Evolutionary conservation across 2,329 filamentous ascomycete genomes (phyloP).

Genomic region (Phyllosticta citribraziliensis): DNA sequence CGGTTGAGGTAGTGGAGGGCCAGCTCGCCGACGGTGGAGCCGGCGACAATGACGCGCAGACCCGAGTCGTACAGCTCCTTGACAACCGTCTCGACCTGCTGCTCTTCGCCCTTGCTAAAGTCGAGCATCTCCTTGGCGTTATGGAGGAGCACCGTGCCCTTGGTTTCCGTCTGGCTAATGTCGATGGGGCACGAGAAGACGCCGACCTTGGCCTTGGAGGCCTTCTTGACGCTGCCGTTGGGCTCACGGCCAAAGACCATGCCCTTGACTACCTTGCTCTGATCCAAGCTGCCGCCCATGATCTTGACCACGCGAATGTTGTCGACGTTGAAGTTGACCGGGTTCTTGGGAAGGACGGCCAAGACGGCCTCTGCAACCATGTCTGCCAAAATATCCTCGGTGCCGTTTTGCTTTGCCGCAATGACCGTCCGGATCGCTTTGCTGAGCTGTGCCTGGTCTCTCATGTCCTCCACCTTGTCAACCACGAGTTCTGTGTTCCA

Average conservation of each 20-base stretch:
- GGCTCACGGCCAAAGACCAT: constrained; percentile 98
- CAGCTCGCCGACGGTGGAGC: constrained; percentile 88
- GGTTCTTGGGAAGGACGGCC: constrained; percentile 89
- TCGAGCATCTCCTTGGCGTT: constrained; percentile 98
- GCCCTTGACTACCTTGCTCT: constrained; percentile 89
- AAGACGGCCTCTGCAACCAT: constrained; percentile 79
- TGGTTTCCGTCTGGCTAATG: constrained; percentile 93
- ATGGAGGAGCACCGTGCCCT: constrained; percentile 92
- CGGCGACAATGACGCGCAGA: constrained; percentile 81
- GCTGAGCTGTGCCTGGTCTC: constrained; percentile 71
- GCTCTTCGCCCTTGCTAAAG: constrained; percentile 94
- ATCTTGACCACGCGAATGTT: constrained; percentile 99
- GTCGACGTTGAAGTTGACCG: constrained; percentile 94
- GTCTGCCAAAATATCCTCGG: constrained; percentile 75
- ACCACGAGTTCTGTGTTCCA: constrained; percentile 60
- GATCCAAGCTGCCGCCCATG: constrained; percentile 91
- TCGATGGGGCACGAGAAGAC: constrained; percentile 92
- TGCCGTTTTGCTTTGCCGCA: constrained; percentile 92
- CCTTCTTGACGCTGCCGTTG: constrained; percentile 84
- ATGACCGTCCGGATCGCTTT: constrained; percentile 95
- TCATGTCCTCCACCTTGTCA: constrained; percentile 80
- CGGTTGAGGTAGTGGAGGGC: constrained; percentile 97
- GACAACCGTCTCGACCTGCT: constrained; percentile 78
- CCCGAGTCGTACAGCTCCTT: constrained; percentile 96
- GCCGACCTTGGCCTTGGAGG: constrained; percentile 83